Percentiles rank a stretch among this genome's conserved stretches.
These are phyloP conservation scores for Rhizopogon roseolus DNA, from an alignment of 768 basidiomycete species.

Conservation along the genomic window DNA sequence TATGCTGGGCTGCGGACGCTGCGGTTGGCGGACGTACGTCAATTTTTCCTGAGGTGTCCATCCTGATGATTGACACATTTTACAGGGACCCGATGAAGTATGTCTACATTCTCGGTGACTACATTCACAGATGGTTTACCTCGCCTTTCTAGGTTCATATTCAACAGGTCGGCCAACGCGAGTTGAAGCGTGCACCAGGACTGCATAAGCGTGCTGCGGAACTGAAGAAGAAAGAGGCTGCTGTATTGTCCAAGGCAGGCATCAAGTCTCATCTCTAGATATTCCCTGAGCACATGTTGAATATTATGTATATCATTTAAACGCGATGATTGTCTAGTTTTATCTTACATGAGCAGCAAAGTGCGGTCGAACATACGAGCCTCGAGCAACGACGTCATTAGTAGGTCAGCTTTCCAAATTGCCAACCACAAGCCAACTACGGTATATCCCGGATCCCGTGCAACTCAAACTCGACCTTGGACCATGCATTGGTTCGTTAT, in stretches of 20 bases:
- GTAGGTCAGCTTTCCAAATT: too few relatives aligned
- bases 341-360: neutral
- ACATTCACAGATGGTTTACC: neutral
- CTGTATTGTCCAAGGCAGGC: constrained; percentile 53
- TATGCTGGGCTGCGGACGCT: constrained; percentile 85
- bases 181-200: constrained; percentile 71
- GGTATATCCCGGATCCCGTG: too few relatives aligned
- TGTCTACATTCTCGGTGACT: constrained; percentile 15
- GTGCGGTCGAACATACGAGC: too few relatives aligned
- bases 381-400: too few relatives aligned
- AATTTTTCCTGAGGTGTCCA: neutral
- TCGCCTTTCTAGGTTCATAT: constrained; percentile 69
- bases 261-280: constrained; percentile 52
- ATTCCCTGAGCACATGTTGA: neutral
- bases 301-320: neutral
- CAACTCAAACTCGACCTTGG: neutral
- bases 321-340: neutral
- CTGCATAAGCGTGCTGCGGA: constrained; percentile 53
- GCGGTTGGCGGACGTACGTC: constrained; percentile 76
- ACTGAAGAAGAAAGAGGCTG: constrained; percentile 56
- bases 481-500: neutral
- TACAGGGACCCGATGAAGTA: constrained; percentile 76
- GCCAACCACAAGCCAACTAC: too few relatives aligned
- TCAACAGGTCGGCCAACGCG: constrained; percentile 89
- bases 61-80: constrained; percentile 4